Base-by-base conservation (phyloP, 2,329 filamentous ascomycete genomes). In the Tolypocladium pustulatum region DNA sequence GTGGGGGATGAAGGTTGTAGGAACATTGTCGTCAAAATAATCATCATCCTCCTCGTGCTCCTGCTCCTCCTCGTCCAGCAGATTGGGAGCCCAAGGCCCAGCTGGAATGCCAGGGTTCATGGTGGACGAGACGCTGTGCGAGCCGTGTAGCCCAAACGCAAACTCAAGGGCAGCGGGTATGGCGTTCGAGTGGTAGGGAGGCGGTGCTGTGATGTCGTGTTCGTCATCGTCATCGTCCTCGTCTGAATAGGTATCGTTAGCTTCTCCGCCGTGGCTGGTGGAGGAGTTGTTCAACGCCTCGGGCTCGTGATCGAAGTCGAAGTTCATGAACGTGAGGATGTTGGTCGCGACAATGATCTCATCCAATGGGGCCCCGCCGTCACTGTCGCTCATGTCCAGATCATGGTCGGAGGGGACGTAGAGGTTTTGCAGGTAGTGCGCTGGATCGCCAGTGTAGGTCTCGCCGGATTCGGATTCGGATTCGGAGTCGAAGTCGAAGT, bases 381-480 rank as follows among this genome's bases (percentile, higher is more conserved):
- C 70, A 57, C 65, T 68, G 27, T 73, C 72, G 64, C 67, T 71
- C 69, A 74, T 69, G 40, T 67, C 68, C 38, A 69, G 58, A 41
- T 73, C 70, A 61, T 69, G 62, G 37, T 68, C 66, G 36, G 57
- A 55, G 20, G 57, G 37, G 20, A 54, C 43, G 32, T 52, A 37
- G 15, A 57, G 34, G 34, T 52, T 36, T 32, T 57, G 52, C 8
- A 36, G 40, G 41, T 60, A 34, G 36, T 59, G 53, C 13, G 43
- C 51, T 22, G 56, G 56, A 34, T 56, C 34, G 56, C 36, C 51
- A 40, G 40, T 32, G 46, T 22, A 36, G 41, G 55, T 32, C 52
- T 56, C 43, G 58, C 57, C 37, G 41, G 38, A 43, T 37, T 53
- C 56, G 55, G 37, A 32, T 38, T 32, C 60, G 41, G 38, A 43